A percentile compares a stretch with the other conserved stretches of the same genome.
Evolutionary conservation across 2,329 filamentous ascomycete genomes (phyloP).

Genomic region (Botrytis byssoidea): DNA sequence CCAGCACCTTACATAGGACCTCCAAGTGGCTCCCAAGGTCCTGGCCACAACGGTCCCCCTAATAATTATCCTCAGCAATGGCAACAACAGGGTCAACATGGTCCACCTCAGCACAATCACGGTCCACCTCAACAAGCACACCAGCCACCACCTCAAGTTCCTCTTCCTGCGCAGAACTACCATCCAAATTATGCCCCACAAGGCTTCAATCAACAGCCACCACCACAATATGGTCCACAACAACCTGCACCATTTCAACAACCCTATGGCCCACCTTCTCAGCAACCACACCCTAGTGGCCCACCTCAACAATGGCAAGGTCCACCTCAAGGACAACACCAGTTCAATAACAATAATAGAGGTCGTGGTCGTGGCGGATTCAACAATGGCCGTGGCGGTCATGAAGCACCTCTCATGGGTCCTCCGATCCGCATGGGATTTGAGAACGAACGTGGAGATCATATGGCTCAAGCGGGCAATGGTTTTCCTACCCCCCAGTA

Average conservation of each 20-base stretch:
- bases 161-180: slow-evolving; percentile 54
- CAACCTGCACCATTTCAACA: slow-evolving; percentile 40
- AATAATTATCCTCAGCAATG: slow-evolving; percentile 35
- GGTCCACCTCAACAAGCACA: slow-evolving; percentile 35
- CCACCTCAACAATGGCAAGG: slow-evolving; percentile 40
- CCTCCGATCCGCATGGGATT: slow-evolving; percentile 56
- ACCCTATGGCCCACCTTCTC: slow-evolving; percentile 39
- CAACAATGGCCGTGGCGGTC: slow-evolving; percentile 45
- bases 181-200: slow-evolving; percentile 60
- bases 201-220: slow-evolving; percentile 45
- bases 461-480: slow-evolving; percentile 46
- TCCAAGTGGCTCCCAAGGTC: slow-evolving; percentile 33
- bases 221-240: slow-evolving; percentile 39
- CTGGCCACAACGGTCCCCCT: slow-evolving; percentile 28
- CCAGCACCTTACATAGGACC: slow-evolving; percentile 39
- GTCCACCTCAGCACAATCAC: slow-evolving; percentile 31
- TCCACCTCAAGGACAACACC: slow-evolving; percentile 43
- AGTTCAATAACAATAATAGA: slow-evolving; percentile 40
- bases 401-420: slow-evolving; percentile 49
- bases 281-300: slow-evolving; percentile 37
- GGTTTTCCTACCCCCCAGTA: slow-evolving; percentile 42
- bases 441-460: slow-evolving; percentile 47
- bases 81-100: slow-evolving; percentile 28
- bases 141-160: slow-evolving; percentile 39
- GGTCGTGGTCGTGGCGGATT: slow-evolving; percentile 40